Percentiles rank a stretch among this genome's conserved stretches.
Evolutionary conservation across 352 stramenopile species (phyloP).

Genomic region (Blastocystis sp.): DNA sequence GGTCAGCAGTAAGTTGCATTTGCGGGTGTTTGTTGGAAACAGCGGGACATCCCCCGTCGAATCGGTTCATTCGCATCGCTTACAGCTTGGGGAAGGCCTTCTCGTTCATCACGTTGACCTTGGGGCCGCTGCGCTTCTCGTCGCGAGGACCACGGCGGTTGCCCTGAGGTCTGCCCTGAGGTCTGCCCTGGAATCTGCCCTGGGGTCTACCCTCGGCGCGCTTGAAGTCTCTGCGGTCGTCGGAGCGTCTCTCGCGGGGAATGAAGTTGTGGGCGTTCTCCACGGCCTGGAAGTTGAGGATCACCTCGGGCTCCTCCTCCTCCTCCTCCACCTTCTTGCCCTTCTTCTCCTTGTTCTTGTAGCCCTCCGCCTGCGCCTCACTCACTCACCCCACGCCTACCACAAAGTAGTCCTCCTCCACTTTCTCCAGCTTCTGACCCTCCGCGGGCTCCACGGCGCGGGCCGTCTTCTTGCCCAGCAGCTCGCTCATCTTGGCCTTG

Average conservation of each 20-base stretch:
- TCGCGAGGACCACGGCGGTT: not conserved
- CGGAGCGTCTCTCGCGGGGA: too few species aligned
- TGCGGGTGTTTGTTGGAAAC: slow-evolving; percentile 7
- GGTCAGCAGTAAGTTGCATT: slow-evolving; percentile 40
- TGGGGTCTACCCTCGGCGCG: too few species aligned
- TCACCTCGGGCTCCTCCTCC: slow-evolving; percentile 7
- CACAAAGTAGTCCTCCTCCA: slow-evolving; percentile 29
- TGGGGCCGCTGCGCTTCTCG: not conserved
- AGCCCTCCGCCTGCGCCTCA: slow-evolving; percentile 2
- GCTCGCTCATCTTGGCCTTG: slow-evolving; percentile 15
- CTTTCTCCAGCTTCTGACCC: slow-evolving; percentile 12
- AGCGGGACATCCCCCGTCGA: not conserved
- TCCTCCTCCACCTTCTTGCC: not conserved
- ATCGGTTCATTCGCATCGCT: not conserved
- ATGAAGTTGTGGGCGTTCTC: not conserved
- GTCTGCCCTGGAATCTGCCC: too few species aligned
- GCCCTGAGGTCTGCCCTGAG: not conserved
- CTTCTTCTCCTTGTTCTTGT: slow-evolving; percentile 30
- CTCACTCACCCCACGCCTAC: not conserved
- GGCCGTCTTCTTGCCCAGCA: slow-evolving; percentile 5
- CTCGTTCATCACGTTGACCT: slow-evolving; percentile 54
- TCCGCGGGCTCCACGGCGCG: slow-evolving; percentile 8
- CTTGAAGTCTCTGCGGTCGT: too few species aligned
- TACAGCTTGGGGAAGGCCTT: slow-evolving; percentile 58
- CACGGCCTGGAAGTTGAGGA: slow-evolving; percentile 56